Evolutionary conservation across 768 basidiomycete genomes (phyloP).

Genomic region (Phylloporus sp.): DNA sequence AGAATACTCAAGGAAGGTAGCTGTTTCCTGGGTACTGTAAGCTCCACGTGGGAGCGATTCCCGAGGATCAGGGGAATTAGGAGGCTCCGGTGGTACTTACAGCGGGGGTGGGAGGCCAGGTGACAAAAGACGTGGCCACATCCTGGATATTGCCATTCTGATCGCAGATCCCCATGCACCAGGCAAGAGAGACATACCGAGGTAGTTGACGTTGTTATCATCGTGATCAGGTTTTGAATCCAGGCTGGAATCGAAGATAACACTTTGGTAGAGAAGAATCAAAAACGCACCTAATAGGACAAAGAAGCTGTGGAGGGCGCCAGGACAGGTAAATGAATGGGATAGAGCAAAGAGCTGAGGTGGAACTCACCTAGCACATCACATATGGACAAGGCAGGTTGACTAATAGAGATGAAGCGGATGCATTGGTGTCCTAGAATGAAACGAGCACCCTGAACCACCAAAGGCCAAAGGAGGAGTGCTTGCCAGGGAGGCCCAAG

Average conservation of each 20-base stretch:
- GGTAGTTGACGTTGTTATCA: conserved; percentile 3
- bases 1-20: conserved; percentile 51
- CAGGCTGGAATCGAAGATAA: conserved; percentile 53
- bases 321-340: no score
- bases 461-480: no score
- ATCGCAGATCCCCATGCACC: conserved; percentile 6
- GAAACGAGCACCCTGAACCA: no score
- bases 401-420: no score
- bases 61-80: conserved; percentile 27
- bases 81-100: conserved; percentile 19
- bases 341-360: no score
- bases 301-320: no score
- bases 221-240: conserved; percentile 29
- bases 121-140: conserved; percentile 45
- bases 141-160: conserved; percentile 27
- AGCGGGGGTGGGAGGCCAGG: conserved; percentile 53
- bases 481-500: no score
- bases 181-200: conserved; percentile 11
- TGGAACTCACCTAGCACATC: no score
- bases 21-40: conserved; percentile 42
- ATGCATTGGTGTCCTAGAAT: no score
- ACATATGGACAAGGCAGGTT: no score
- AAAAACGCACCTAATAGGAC: no score
- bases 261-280: conserved; percentile 64
- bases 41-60: conserved; percentile 26